Evolutionary conservation across 148 eudicot species (phyloP).

Genomic region (Talinum fruticosum): DNA sequence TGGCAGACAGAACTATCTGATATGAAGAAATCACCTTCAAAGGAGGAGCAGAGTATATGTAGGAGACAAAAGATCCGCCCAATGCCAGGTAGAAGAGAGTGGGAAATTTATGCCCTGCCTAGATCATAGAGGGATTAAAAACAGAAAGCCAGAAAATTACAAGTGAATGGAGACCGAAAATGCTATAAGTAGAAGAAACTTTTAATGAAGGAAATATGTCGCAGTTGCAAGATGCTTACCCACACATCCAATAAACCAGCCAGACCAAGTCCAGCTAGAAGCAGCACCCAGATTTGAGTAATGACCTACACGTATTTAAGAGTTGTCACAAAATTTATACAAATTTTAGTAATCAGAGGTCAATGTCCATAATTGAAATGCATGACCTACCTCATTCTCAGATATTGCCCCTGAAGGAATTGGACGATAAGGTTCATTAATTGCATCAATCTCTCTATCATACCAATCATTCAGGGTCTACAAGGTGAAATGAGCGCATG

Average conservation of each 20-base stretch:
- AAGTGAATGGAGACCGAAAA: background rate
- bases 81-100: constrained; percentile 76
- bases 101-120: constrained; percentile 92
- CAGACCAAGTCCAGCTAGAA: constrained; percentile 76
- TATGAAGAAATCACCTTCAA: constrained; percentile 56
- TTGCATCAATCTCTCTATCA: constrained; percentile 95
- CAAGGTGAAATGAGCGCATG: constrained; percentile 22
- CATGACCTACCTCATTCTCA: constrained; percentile 65
- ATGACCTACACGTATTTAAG: constrained; percentile 56
- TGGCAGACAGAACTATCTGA: constrained; percentile 3
- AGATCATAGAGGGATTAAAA: constrained; percentile 22
- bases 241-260: constrained; percentile 85
- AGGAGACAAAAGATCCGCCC: constrained; percentile 86
- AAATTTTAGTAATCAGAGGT: background rate
- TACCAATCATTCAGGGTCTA: constrained; percentile 98
- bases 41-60: constrained; percentile 97
- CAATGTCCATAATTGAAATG: background rate
- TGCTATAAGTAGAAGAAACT: background rate
- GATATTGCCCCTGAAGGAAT: constrained; percentile 94
- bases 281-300: constrained; percentile 90
- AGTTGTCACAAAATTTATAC: background rate
- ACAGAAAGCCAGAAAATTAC: constrained; percentile 14
- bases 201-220: background rate
- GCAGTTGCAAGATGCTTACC: constrained; percentile 49
- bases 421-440: constrained; percentile 97